phyloP scores from a whole-genome alignment of 2,329 filamentous ascomycete species.

The Xylariaceae sp. region DNA sequence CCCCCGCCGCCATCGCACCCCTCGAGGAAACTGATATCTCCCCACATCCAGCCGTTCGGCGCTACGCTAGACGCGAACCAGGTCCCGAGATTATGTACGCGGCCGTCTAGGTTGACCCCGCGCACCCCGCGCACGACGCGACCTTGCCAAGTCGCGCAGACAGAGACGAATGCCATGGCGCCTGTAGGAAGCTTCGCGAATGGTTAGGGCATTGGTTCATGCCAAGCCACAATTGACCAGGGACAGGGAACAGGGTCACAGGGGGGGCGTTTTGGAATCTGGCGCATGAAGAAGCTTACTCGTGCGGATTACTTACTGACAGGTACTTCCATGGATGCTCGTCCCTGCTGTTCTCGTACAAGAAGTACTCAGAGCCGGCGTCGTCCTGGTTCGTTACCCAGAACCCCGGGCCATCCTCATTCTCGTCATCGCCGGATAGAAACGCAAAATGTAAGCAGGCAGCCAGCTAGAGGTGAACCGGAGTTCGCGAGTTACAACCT shows the following conservation, averaged over 20 bases:
- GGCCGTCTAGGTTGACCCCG: slow-evolving; percentile 21
- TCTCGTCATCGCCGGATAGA: slow-evolving; percentile 13
- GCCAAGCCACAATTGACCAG: no score
- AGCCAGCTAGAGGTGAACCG: not conserved
- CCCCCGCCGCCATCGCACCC: slow-evolving; percentile 26
- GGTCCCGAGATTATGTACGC: slow-evolving; percentile 25
- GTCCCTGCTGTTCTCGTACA: slow-evolving; percentile 28
- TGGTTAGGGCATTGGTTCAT: not conserved
- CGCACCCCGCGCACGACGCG: slow-evolving; percentile 26
- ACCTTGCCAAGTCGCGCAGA: slow-evolving; percentile 26
- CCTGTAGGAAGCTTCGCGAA: slow-evolving; percentile 21
- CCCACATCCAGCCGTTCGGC: slow-evolving; percentile 20
- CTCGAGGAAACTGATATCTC: slow-evolving; percentile 26
- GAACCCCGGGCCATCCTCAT: slow-evolving; percentile 22
- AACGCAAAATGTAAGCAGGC: not conserved
- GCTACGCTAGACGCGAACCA: slow-evolving; percentile 21
- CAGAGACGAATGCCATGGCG: slow-evolving; percentile 23
- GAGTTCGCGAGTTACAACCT: slow-evolving; percentile 1
- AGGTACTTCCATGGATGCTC: slow-evolving; percentile 28
- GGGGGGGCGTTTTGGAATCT: no score
- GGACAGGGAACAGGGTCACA: no score
- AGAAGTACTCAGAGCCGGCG: slow-evolving; percentile 22
- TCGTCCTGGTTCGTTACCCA: slow-evolving; percentile 27
- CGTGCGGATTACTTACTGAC: slow-evolving; percentile 11
- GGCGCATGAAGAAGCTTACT: no score